These are phyloP conservation scores for Ilyonectria robusta DNA, from an alignment of 2,329 filamentous ascomycete genomes.

Conservation along the genomic window DNA sequence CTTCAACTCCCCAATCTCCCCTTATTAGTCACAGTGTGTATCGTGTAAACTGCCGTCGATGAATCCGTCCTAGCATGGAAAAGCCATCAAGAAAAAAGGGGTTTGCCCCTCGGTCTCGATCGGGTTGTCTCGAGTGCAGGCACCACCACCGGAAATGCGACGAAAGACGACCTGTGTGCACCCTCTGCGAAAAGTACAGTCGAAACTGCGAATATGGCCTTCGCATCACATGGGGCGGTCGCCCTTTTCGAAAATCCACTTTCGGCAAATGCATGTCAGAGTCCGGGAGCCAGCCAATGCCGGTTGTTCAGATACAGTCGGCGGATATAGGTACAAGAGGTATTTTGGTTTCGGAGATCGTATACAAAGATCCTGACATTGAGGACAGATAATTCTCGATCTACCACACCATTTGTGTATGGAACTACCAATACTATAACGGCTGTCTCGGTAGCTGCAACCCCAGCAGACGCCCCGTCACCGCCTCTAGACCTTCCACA, in stretches of 20 bases:
- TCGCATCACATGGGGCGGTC: conserved; percentile 16
- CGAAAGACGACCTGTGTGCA: conserved; percentile 6
- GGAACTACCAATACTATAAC: neutral
- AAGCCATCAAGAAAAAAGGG: neutral
- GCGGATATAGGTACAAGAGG: neutral
- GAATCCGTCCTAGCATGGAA: neutral
- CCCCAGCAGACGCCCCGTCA: neutral
- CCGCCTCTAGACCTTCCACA: neutral
- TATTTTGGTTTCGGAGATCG: neutral
- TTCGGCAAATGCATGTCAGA: conserved; percentile 17
- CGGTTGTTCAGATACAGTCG: neutral
- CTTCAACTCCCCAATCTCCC: neutral
- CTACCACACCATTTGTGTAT: conserved; percentile 10
- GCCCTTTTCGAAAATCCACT: conserved; percentile 8
- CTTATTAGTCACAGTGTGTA: neutral
- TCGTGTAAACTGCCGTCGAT: neutral
- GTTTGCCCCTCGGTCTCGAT: conserved; percentile 13
- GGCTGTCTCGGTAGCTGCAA: neutral
- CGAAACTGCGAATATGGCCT: conserved; percentile 8
- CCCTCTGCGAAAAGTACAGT: neutral
- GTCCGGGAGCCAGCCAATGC: neutral
- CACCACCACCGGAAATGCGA: conserved; percentile 25
- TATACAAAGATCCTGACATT: neutral
- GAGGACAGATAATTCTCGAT: neutral
- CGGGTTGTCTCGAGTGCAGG: conserved; percentile 14